Evolutionary conservation across 2,329 filamentous ascomycete species (phyloP), one percentile per base, ranked within the genome.

Genomic region (Cladosporium sp.): DNA sequence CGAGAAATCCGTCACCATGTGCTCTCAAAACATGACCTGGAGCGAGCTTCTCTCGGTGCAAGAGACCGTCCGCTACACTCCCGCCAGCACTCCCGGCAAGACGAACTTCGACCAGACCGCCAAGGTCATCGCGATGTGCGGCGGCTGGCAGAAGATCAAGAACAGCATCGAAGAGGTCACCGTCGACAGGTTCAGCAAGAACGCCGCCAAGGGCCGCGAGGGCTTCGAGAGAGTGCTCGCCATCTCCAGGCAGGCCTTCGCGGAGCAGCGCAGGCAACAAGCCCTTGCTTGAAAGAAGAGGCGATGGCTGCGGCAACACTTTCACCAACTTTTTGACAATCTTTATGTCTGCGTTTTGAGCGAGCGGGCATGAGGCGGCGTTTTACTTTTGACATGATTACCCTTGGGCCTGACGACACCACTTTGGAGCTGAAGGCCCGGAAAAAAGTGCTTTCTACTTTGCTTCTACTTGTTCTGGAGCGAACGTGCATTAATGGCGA

Each of bases 101-200:
- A 99, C 94, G 2, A 83, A 88, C 63, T 97, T 99, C 72, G 82
- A 86, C 50, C 94, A 99, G 78, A 87, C 91, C 62, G 94, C 94
- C 39, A 86, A 92, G 76, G 93, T 99, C 72, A 96, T 92, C 1
- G 94, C 94, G 0, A 80, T 97, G 9, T 96, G 92, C 74, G 93
- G 94, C 66, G 94, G 94, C 62, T 99, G 94, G 92, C 90, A 97
- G 77, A 91, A 92, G 72, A 92, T 97, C 73, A 94, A 91, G 81
- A 96, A 94, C 77, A 90, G 88, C 73, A 95, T 99, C 68, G 94
- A 99, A 79, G 92, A 97, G 68, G 87, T 90, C 55, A 89, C 92
- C 42, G 88, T 97, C 45, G 89, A 88, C 64, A 82, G 91, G 57
- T 99, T 99, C 79, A 84, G 86, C 66, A 91, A 99, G 75, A 99